Evolutionary conservation across 352 stramenopile genomes (phyloP).

Genomic region (Phytophthora boehmeriae): DNA sequence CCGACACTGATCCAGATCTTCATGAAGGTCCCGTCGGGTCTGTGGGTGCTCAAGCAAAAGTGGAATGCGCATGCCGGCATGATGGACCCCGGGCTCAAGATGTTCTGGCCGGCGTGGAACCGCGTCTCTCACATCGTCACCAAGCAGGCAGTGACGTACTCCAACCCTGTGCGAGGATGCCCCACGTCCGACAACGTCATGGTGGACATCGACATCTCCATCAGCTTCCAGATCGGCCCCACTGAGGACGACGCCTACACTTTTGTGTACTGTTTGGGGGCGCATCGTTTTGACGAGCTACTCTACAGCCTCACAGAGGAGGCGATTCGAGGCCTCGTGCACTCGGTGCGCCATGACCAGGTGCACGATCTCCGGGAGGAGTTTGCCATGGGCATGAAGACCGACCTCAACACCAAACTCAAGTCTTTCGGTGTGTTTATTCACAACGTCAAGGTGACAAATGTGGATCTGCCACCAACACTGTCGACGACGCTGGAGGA

Average conservation of each 20-base stretch:
- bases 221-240: constrained; percentile 82
- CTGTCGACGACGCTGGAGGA: constrained; percentile 70
- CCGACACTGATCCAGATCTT: constrained; percentile 31
- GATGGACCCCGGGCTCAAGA: constrained; percentile 67
- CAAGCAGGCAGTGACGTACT: constrained; percentile 79
- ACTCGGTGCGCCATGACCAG: constrained; percentile 77
- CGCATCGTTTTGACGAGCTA: constrained; percentile 76
- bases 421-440: constrained; percentile 72
- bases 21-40: constrained; percentile 36
- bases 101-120: constrained; percentile 72
- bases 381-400: constrained; percentile 80
- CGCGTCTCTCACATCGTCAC: constrained; percentile 85
- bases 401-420: constrained; percentile 73
- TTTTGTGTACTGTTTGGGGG: constrained; percentile 83
- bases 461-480: constrained; percentile 59
- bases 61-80: constrained; percentile 78
- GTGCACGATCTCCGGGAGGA: constrained; percentile 79
- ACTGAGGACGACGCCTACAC: constrained; percentile 64
- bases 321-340: constrained; percentile 68
- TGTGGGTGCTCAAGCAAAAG: constrained; percentile 36
- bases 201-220: constrained; percentile 82
- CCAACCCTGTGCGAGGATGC: constrained; percentile 63
- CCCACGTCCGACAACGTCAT: constrained; percentile 85
- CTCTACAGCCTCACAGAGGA: constrained; percentile 73
- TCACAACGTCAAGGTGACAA: constrained; percentile 85